Percentiles rank a stretch among this genome's conserved stretches.
phyloP scores from a whole-genome alignment of 305 asterid species.

The Solanum hybrid region DNA sequence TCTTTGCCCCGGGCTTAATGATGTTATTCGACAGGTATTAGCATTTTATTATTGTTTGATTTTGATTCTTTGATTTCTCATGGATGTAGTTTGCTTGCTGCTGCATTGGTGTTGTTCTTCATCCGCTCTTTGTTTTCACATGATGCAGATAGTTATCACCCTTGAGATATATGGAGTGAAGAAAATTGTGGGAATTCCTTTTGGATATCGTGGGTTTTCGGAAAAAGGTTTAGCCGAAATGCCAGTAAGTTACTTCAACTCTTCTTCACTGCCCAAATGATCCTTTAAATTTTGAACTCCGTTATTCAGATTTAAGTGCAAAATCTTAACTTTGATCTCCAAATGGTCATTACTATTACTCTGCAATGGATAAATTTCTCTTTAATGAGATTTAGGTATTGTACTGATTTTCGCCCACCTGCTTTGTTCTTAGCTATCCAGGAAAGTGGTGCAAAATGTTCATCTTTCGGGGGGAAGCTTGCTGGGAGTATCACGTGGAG shows the following conservation, averaged over 20 bases:
- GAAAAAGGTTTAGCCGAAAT: slow-evolving; percentile 59
- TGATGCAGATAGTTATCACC: slow-evolving; percentile 77
- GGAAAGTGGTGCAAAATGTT: slow-evolving; percentile 85
- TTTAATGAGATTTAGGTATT: not conserved
- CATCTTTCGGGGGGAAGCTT: slow-evolving; percentile 98
- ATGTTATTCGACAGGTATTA: slow-evolving; percentile 86
- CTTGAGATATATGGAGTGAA: slow-evolving; percentile 95
- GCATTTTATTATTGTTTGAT: not conserved
- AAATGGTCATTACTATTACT: not conserved
- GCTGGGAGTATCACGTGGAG: slow-evolving; percentile 97
- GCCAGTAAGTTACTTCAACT: slow-evolving; percentile 54
- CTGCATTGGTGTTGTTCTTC: not conserved
- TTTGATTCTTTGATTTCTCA: not conserved
- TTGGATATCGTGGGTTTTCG: slow-evolving; percentile 90
- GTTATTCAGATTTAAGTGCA: not conserved
- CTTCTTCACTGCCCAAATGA: not conserved
- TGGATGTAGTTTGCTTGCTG: not conserved
- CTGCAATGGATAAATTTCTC: not conserved
- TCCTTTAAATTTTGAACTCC: not conserved
- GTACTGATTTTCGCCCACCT: not conserved
- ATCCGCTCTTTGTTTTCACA: slow-evolving; percentile 17
- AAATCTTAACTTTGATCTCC: not conserved
- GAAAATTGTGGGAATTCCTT: slow-evolving; percentile 84
- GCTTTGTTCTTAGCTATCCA: slow-evolving; percentile 47
- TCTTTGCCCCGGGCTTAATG: slow-evolving; percentile 98